These are phyloP conservation scores for Entomortierella lignicola DNA, from an alignment of 192 early-diverging fungal genomes.

Conservation along the genomic window DNA sequence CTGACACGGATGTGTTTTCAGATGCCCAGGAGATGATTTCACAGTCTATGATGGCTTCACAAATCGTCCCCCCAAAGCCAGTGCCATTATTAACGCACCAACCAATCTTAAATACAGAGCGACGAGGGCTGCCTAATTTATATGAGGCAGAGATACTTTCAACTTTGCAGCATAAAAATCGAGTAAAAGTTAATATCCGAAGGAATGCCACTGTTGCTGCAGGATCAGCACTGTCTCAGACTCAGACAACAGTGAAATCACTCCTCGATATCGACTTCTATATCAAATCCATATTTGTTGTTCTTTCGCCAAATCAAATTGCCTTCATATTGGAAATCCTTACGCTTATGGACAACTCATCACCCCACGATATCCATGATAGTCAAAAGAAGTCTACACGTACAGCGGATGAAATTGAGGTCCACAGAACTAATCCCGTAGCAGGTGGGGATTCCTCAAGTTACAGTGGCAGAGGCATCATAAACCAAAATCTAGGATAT, in stretches of 20 bases:
- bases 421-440: background rate
- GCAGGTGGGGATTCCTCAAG: background rate
- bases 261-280: constrained; percentile 57
- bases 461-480: background rate
- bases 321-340: constrained; percentile 58
- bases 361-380: background rate
- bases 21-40: constrained; percentile 46
- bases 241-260: constrained; percentile 13
- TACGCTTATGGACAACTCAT: constrained; percentile 17
- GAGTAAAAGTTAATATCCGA: constrained; percentile 57
- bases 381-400: background rate
- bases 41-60: constrained; percentile 34
- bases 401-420: background rate
- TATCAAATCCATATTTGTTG: constrained; percentile 48
- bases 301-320: constrained; percentile 57
- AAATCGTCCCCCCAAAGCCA: background rate
- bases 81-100: background rate
- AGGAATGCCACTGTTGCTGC: constrained; percentile 31
- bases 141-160: constrained; percentile 61
- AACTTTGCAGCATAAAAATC: constrained; percentile 59
- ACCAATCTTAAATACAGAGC: background rate
- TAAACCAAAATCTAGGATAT: background rate
- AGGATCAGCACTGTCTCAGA: constrained; percentile 7
- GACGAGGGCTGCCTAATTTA: constrained; percentile 9
- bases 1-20: constrained; percentile 41